Evolutionary conservation across 2,329 filamentous ascomycete species (phyloP).

Genomic region (Hypoxylon sp.): DNA sequence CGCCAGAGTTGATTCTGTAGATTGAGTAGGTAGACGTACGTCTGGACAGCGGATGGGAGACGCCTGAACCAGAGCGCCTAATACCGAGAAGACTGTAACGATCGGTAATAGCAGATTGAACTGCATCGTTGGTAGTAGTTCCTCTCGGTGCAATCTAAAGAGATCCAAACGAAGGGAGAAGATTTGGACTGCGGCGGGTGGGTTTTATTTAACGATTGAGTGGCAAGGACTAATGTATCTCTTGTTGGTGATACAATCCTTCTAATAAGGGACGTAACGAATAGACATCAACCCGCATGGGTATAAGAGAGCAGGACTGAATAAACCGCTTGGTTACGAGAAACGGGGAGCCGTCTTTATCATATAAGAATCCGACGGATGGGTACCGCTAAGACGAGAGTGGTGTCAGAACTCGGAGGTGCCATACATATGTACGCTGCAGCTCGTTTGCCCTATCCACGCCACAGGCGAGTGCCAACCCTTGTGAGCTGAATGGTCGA

Average conservation of each 20-base stretch:
- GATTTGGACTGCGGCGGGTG: conserved; percentile 14
- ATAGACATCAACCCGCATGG: conserved; percentile 10
- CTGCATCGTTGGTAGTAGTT: conserved; percentile 44
- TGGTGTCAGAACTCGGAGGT: conserved; percentile 23
- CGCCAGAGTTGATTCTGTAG: not conserved
- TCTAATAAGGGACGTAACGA: conserved; percentile 27
- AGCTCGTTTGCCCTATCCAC: conserved; percentile 28
- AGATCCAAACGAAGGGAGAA: conserved; percentile 8
- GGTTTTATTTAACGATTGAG: conserved; percentile 24
- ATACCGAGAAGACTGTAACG: conserved; percentile 44
- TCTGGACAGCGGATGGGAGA: conserved; percentile 57
- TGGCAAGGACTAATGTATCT: conserved; percentile 27
- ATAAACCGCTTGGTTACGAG: conserved; percentile 8
- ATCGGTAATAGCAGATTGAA: conserved; percentile 43
- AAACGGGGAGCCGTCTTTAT: conserved; percentile 23
- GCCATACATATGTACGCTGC: conserved; percentile 11
- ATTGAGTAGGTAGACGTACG: conserved; percentile 47
- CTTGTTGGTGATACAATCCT: conserved; percentile 25
- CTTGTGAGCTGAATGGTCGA: conserved; percentile 23
- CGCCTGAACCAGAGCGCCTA: conserved; percentile 48
- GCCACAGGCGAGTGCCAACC: conserved; percentile 25
- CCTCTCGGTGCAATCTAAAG: conserved; percentile 9
- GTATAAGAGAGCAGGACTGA: conserved; percentile 22
- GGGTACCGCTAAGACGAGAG: conserved; percentile 33
- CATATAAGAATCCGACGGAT: conserved; percentile 32